These are phyloP conservation scores for Podospora conica DNA, from an alignment of 495 filamentous ascomycete species.

Conservation along the genomic window DNA sequence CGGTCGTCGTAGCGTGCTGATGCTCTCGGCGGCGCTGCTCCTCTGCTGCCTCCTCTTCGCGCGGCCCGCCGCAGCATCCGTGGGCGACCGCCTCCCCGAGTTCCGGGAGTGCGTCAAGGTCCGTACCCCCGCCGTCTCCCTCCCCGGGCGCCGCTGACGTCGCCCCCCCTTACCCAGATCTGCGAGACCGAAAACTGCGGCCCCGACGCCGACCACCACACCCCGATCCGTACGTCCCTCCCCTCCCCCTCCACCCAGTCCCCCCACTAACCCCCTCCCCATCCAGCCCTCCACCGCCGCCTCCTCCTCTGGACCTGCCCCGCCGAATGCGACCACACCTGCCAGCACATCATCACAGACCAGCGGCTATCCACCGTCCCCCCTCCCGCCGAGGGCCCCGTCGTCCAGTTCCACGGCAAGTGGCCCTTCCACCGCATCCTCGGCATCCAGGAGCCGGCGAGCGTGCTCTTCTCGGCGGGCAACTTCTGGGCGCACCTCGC, in stretches of 20 bases:
- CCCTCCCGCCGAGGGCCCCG: slow-evolving; percentile 37
- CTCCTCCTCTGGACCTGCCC: slow-evolving; percentile 77
- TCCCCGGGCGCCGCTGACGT: slow-evolving; percentile 2
- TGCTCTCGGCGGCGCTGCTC: slow-evolving; percentile 6
- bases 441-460: slow-evolving; percentile 91
- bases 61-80: slow-evolving; percentile 56
- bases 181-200: slow-evolving; percentile 78
- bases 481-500: slow-evolving; percentile 84
- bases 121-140: slow-evolving; percentile 15
- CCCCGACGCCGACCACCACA: slow-evolving; percentile 31
- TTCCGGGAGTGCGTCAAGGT: slow-evolving; percentile 87
- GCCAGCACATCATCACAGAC: slow-evolving; percentile 88
- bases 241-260: background rate
- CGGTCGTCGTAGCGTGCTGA: background rate
- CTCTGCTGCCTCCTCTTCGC: slow-evolving; percentile 41
- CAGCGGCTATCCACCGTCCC: slow-evolving; percentile 54
- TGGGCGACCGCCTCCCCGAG: slow-evolving; percentile 82
- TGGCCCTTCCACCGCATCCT: slow-evolving; percentile 91
- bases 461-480: slow-evolving; percentile 84
- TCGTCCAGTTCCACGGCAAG: slow-evolving; percentile 98
- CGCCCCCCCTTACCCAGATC: slow-evolving; percentile 50
- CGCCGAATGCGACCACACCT: slow-evolving; percentile 94
- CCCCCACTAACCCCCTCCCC: background rate
- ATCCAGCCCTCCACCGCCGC: slow-evolving; percentile 57
- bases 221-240: slow-evolving; percentile 47